Base-by-base conservation (phyloP, 129 eudicot species). In the Calendula officinalis region DNA sequence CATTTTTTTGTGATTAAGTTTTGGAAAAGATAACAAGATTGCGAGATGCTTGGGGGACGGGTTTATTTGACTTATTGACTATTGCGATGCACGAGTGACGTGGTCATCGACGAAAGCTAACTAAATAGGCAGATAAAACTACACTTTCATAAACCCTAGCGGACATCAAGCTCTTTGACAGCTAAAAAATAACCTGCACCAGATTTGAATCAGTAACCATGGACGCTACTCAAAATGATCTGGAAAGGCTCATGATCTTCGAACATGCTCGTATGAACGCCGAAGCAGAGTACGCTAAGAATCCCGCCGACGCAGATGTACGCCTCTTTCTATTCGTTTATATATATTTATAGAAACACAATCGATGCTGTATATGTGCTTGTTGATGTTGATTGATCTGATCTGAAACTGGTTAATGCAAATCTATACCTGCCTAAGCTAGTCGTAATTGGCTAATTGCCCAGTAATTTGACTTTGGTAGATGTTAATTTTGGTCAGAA, bases 251-350 rank as follows among this genome's bases (percentile, higher is more conserved):
- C 16, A 65, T 64, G 78, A 64, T 55, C 27, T 73, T 73, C 54
- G 78, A 73, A 15, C 78, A 73, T 14, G 62, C 72, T 65, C 61
- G 67, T 66, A 65, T 64, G 59, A 65, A 40, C 27, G 78, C 78
- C 52, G 78, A 73, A 65, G 66, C 60, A 4, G 78, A 73, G 48
- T 73, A 73, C 78, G 45, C 46, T 37, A 73, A 65, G 51, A 73
- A 73, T 51, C 78, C 78, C 15, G 46, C 59, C 11, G 78, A 73
- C 9, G 44, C 50, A 36, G 78, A 73, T 65, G 78, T 73, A 65
- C 4, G 11, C 52, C 3, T 64, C 71, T 55, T 5, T 65, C 17
- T 41, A 45, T 33, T 5, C 51, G 4, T 16, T 6, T n/a, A 15
- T 36, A 2, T 50, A 10, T 38, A 16, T 34, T 34, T 72, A 38